Base-by-base conservation (phyloP, 768 basidiomycete genomes). In the Calvatia gigantea region DNA sequence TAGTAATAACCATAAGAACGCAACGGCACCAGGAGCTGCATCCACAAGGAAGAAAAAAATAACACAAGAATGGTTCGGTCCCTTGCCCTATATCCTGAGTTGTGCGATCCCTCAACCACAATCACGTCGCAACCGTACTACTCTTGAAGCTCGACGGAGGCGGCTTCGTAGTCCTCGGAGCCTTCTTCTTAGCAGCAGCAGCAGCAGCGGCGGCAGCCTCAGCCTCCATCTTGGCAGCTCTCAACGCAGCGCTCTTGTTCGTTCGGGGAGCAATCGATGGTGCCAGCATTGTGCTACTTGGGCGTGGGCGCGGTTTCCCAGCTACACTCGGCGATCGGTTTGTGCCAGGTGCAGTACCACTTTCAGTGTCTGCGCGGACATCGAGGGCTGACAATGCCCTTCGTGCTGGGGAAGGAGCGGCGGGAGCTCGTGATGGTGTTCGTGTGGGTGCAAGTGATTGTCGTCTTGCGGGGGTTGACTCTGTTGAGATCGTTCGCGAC, bases 241-340 rank as follows among this genome's bases (percentile, higher is more conserved):
- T 77, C 51, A 93, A 67, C 5, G 82, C 70, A 2, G 91, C 89
- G 61, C 86, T 91, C 67, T 79, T 84, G 69, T 94, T 94, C 58
- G 75, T 80, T 51, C 87, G 76, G 6, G 91, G 91, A 7, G 69
- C 67, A 57, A 91, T 88, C 3, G 77, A 74, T 1, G 91, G 89
- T 1, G 77, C 74, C 48, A 71, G 73, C 41, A 76, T 62, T 58
- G 81, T 65, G 62, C 85, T 86, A 64, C 80, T 82, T 2, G 78
- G 82, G 17, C 85, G 83, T 3, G 80, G 78, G 43, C 73, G 71
- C 1, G 73, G 70, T 46, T 73, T 76, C 6, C 58, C 58, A 12
- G 63, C 62, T 4, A 58, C 61, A 12, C 59, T 57, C 21, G 62
- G 44, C 19, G 64, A 41, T 21, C 62, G 38, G n/a, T 59, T 50